Evolutionary conservation across 2,329 filamentous ascomycete species (phyloP).

Genomic region (Aureobasidium musti): DNA sequence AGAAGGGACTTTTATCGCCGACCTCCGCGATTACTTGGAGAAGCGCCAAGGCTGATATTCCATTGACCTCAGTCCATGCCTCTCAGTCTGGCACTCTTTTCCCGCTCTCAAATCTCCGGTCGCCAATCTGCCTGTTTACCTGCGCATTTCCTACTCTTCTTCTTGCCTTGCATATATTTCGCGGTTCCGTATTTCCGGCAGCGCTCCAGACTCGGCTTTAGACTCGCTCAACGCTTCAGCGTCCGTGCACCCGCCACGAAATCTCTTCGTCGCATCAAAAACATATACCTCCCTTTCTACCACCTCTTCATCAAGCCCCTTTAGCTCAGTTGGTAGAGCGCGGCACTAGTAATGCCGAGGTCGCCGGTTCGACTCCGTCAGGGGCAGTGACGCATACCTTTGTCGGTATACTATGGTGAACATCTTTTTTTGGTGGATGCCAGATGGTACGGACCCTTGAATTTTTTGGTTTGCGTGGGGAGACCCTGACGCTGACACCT

Average conservation of each 20-base stretch:
- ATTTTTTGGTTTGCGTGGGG: neutral
- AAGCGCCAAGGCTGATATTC: neutral
- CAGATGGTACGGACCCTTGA: neutral
- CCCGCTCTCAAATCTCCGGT: too few relatives aligned
- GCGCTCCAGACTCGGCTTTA: neutral
- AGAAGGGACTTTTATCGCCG: conserved; percentile 15
- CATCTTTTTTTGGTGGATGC: neutral
- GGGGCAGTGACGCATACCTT: neutral
- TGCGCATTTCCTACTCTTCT: neutral
- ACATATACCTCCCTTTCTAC: neutral
- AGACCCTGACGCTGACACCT: neutral
- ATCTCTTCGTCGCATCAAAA: neutral
- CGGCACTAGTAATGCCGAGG: conserved; percentile 29
- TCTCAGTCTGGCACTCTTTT: neutral
- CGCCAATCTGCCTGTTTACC: neutral
- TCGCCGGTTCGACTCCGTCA: conserved; percentile 27
- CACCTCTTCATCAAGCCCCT: neutral
- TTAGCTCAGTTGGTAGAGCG: conserved; percentile 30
- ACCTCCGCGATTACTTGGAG: neutral
- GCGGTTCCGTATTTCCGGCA: neutral
- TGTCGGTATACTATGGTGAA: neutral
- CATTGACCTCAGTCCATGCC: neutral
- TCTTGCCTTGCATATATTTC: neutral
- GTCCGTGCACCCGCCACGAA: neutral
- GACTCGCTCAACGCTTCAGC: neutral